Base-by-base conservation (phyloP, 768 basidiomycete species). In the Tylopilus subfusipes region DNA sequence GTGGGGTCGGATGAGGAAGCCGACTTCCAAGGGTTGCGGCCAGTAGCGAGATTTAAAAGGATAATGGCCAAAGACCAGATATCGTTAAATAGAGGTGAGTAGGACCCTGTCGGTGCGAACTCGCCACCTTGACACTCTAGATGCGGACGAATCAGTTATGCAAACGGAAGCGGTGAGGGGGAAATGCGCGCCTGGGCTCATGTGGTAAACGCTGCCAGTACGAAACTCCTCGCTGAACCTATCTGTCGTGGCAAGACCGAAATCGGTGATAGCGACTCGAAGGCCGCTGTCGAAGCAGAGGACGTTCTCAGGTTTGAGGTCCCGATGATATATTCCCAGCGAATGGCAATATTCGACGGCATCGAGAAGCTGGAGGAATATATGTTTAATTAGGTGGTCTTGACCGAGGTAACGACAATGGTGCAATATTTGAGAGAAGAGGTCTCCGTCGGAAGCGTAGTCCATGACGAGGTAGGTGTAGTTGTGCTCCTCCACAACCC, bases 61-160 rank as follows among this genome's bases (percentile, higher is more conserved):
- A 99, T 91, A 64, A 99, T 90, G 31, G 94, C 96, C 42, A 98
- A 76, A 9, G 94, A 93, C 96, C 96, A 99, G 59, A 98, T 82
- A 70, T 99, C 96, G 71, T 97, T 96, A 68, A 82, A 82, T 60
- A 84, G 79, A 10, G 95, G 92, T 9, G 88, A 88, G 73, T 99
- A 99, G 5, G 81, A 75, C 55, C 82, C 80, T 52, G 78, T 79
- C 18, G 76, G 78, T 31, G 82, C 80, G 57, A 86, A 81, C 52
- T 77, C 77, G 48, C 86, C 88, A 16, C 89, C 69, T 66, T 97
- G 89, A 68, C 96, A 97, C 70, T 98, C 93, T 98, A 59, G 56
- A 59, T 10, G 40, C 8, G 22, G 65, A 72, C 34, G 64, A 68
- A 62, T 58, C 27, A 59, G 58, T 25, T 48, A 56, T 38, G 48